phyloP scores from a whole-genome alignment of 768 basidiomycete species.

The Xanthoconium purpureum region DNA sequence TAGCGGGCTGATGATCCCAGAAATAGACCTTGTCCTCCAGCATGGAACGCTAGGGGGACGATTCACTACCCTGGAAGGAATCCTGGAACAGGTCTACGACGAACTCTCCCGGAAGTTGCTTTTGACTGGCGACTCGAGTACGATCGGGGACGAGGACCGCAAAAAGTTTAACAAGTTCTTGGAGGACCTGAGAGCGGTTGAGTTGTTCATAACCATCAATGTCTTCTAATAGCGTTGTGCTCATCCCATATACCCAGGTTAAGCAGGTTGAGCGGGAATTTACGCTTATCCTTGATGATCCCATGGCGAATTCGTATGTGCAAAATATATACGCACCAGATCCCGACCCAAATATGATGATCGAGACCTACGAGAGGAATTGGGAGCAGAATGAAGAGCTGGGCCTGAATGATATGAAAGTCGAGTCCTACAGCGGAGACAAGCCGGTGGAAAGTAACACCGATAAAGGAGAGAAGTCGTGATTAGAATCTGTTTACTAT shows the following conservation, averaged over 20 bases:
- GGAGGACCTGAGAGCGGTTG: conserved; percentile 66
- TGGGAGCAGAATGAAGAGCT: conserved; percentile 94
- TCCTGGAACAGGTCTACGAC: conserved; percentile 91
- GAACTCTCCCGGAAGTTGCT: conserved; percentile 90
- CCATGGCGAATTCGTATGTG: conserved; percentile 90
- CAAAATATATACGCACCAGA: conserved; percentile 98
- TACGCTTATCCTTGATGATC: conserved; percentile 93
- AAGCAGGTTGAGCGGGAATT: conserved; percentile 78
- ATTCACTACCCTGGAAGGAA: conserved; percentile 96
- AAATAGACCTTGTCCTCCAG: conserved; percentile 89
- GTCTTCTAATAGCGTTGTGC: not conserved
- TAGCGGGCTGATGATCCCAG: conserved; percentile 84
- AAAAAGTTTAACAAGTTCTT: conserved; percentile 76
- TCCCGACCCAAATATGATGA: conserved; percentile 88
- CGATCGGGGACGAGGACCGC: conserved; percentile 41
- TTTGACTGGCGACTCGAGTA: conserved; percentile 62
- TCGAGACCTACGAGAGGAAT: conserved; percentile 79
- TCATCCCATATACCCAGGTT: conserved; percentile 43
- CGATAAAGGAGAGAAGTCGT: not conserved
- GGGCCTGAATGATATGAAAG: conserved; percentile 87
- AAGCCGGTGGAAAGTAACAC: not conserved
- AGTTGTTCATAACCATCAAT: conserved; percentile 16
- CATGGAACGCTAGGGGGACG: conserved; percentile 95
- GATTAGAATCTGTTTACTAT: not conserved
- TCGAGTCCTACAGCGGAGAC: conserved; percentile 44